phyloP scores from a whole-genome alignment of 148 eudicot genomes.

The Diospyros lotus region DNA sequence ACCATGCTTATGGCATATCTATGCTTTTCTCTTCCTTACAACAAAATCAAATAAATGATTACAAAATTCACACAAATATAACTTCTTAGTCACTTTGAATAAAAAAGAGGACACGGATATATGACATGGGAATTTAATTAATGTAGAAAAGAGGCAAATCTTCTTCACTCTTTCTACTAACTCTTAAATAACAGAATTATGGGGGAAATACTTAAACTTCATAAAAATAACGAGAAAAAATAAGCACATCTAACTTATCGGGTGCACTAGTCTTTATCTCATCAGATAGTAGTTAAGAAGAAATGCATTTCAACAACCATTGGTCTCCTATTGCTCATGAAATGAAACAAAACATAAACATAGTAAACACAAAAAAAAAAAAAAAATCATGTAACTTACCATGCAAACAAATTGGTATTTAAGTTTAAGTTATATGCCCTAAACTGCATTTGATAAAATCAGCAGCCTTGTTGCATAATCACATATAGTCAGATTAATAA shows the following conservation, averaged over 20 bases:
- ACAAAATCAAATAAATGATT: too few relatives aligned
- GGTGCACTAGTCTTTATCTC: background rate
- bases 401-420: background rate
- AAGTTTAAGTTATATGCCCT: background rate
- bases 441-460: background rate
- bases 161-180: too few relatives aligned
- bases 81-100: background rate
- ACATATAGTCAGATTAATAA: background rate
- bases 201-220: background rate
- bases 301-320: background rate
- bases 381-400: background rate
- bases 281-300: too few relatives aligned
- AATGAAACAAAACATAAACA: background rate
- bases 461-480: background rate
- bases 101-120: background rate
- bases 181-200: too few relatives aligned
- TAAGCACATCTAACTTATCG: background rate
- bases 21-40: too few relatives aligned
- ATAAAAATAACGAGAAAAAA: background rate
- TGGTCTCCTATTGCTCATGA: background rate
- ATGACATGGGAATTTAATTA: background rate
- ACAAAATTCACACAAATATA: too few relatives aligned
- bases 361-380: too few relatives aligned
- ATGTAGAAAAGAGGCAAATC: background rate
- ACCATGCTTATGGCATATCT: too few relatives aligned